Percentiles rank a stretch among this genome's conserved stretches.
phyloP scores from a whole-genome alignment of 257 asterid species.

The Rauvolfia tetraphylla region DNA sequence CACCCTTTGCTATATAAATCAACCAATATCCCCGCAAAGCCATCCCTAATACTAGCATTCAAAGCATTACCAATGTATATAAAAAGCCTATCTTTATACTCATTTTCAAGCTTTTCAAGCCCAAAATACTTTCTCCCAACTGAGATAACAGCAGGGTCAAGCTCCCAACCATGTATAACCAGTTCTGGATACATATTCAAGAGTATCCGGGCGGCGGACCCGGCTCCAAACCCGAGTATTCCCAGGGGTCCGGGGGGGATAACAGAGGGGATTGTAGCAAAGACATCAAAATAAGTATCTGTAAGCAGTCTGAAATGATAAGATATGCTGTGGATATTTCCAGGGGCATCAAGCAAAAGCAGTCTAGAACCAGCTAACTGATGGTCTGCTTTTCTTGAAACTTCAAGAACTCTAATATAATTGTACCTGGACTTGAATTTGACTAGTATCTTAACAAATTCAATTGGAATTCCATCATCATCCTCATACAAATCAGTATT shows the following conservation, averaged over 20 bases:
- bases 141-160: conserved; percentile 68
- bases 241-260: conserved; percentile 83
- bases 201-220: conserved; percentile 60
- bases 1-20: conserved; percentile 73
- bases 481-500: conserved; percentile 11
- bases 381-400: conserved; percentile 83
- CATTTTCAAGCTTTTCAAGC: conserved; percentile 58
- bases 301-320: conserved; percentile 61
- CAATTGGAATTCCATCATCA: conserved; percentile 68
- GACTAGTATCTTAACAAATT: conserved; percentile 66
- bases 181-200: conserved; percentile 54
- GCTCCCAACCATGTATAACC: conserved; percentile 74
- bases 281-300: conserved; percentile 68
- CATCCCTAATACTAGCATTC: conserved; percentile 37
- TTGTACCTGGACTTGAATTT: conserved; percentile 82
- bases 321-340: conserved; percentile 94
- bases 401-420: conserved; percentile 75
- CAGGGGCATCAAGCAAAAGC: conserved; percentile 84
- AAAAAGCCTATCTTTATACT: conserved; percentile 44
- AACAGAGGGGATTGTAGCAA: conserved; percentile 78
- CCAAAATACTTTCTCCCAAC: conserved; percentile 76
- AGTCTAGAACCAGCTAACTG: conserved; percentile 79
- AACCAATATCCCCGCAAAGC: conserved; percentile 64
- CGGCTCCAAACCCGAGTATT: conserved; percentile 91
- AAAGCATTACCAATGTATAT: conserved; percentile 66